Percentiles rank a stretch among this genome's conserved stretches.
Evolutionary conservation across 495 filamentous ascomycete species (phyloP).

Genomic region (Podospora fimiseda): DNA sequence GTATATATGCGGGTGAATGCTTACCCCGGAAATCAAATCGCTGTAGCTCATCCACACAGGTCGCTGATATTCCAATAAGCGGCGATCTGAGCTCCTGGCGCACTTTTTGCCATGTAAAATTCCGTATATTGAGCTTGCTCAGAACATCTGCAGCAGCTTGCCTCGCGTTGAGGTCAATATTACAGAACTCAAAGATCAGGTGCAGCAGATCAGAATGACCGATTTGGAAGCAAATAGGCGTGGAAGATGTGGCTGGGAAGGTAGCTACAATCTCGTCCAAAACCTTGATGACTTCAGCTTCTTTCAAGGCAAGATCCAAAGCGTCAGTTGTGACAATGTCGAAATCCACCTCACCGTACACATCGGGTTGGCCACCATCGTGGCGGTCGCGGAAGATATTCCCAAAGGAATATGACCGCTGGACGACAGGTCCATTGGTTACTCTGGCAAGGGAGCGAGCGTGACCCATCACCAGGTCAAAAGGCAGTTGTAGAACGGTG

Average conservation of each 20-base stretch:
- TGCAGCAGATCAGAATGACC: conserved; percentile 84
- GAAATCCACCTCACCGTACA: conserved; percentile 86
- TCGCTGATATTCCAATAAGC: conserved; percentile 74
- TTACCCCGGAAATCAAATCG: conserved; percentile 84
- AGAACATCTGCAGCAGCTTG: conserved; percentile 72
- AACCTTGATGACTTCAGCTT: conserved; percentile 92
- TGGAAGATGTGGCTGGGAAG: conserved; percentile 65
- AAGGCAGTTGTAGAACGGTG: conserved; percentile 82
- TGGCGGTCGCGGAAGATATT: conserved; percentile 76
- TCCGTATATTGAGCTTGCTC: conserved; percentile 79
- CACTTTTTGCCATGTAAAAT: conserved; percentile 79
- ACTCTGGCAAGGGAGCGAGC: conserved; percentile 77
- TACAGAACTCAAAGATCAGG: conserved; percentile 80
- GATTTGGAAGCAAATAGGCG: conserved; percentile 82
- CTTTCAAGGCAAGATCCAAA: conserved; percentile 78
- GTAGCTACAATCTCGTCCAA: conserved; percentile 82
- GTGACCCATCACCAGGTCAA: conserved; percentile 83
- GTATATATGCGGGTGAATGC: conserved; percentile 6
- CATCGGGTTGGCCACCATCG: conserved; percentile 69
- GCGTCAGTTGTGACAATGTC: conserved; percentile 80
- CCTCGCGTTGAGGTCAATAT: conserved; percentile 62
- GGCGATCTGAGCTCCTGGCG: conserved; percentile 75
- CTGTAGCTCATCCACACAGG: conserved; percentile 83
- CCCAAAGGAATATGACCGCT: conserved; percentile 83
- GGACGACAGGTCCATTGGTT: conserved; percentile 47